phyloP scores from a whole-genome alignment of 2,329 filamentous ascomycete genomes.

The Alternaria triticina region DNA sequence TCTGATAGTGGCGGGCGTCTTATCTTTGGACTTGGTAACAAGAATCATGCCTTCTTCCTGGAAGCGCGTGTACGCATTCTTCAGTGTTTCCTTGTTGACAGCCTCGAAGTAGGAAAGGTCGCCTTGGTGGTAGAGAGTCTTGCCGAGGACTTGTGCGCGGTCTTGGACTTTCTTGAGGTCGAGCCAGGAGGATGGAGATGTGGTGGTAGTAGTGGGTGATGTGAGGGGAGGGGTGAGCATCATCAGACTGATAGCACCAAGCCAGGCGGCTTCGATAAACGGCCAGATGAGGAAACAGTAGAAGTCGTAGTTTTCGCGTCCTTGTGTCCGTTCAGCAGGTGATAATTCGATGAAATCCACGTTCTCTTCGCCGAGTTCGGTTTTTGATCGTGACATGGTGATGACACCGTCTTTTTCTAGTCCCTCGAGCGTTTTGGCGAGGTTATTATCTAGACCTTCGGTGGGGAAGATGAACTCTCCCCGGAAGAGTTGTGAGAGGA shows the following conservation, averaged over 20 bases:
- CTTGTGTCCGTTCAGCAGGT: conserved; percentile 74
- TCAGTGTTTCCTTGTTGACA: conserved; percentile 96
- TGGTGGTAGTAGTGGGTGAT: conserved; percentile 44
- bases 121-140: conserved; percentile 96
- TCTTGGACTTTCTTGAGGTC: conserved; percentile 79
- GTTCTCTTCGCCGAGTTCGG: conserved; percentile 49
- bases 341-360: conserved; percentile 76
- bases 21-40: conserved; percentile 71
- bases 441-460: conserved; percentile 79
- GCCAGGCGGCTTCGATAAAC: conserved; percentile 93
- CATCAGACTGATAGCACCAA: conserved; percentile 86
- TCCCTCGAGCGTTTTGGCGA: conserved; percentile 77
- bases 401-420: conserved; percentile 83
- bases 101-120: conserved; percentile 97
- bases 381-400: conserved; percentile 61
- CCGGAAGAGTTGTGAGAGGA: conserved; percentile 88
- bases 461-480: conserved; percentile 97
- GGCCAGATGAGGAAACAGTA: conserved; percentile 99
- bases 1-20: conserved; percentile 67
- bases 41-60: conserved; percentile 89
- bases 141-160: conserved; percentile 82
- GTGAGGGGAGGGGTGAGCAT: conserved; percentile 76
- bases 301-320: conserved; percentile 95
- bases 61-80: conserved; percentile 88
- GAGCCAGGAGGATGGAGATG: conserved; percentile 66